phyloP scores from a whole-genome alignment of 2,329 filamentous ascomycete genomes.

The Decorospora gaudefroyi region DNA sequence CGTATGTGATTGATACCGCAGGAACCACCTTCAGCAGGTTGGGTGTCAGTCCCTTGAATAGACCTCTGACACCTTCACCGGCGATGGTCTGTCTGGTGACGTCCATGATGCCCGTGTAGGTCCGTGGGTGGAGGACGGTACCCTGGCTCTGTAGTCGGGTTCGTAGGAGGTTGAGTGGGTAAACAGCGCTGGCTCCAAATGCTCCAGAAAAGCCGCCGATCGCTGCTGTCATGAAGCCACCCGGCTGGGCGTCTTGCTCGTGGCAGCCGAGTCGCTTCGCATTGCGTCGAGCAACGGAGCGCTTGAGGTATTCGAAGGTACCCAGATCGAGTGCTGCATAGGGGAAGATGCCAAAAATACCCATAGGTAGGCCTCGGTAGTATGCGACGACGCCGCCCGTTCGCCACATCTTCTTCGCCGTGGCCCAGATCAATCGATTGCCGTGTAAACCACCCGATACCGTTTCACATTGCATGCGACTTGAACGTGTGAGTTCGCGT shows the following conservation, averaged over 20 bases:
- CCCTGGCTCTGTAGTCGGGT: conserved; percentile 94
- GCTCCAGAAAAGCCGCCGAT: conserved; percentile 92
- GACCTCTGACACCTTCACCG: conserved; percentile 79
- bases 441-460: conserved; percentile 83
- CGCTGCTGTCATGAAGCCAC: conserved; percentile 80
- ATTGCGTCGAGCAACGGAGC: conserved; percentile 69
- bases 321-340: conserved; percentile 96
- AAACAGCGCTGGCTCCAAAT: conserved; percentile 90
- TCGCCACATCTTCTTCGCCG: conserved; percentile 83
- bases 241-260: conserved; percentile 76
- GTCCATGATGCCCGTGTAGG: conserved; percentile 89
- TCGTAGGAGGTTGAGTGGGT: conserved; percentile 89
- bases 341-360: conserved; percentile 93
- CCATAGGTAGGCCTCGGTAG: conserved; percentile 92
- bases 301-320: conserved; percentile 92
- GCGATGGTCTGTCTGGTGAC: conserved; percentile 81
- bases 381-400: conserved; percentile 75
- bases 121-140: conserved; percentile 85
- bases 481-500: conserved; percentile 34
- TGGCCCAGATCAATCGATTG: conserved; percentile 79
- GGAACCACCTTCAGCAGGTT: conserved; percentile 96
- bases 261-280: conserved; percentile 72
- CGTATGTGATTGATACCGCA: conserved; percentile 76
- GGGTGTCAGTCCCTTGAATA: conserved; percentile 94
- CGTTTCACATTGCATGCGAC: conserved; percentile 90